phyloP scores from a whole-genome alignment of 768 basidiomycete species.

The Suillus bovinus region DNA sequence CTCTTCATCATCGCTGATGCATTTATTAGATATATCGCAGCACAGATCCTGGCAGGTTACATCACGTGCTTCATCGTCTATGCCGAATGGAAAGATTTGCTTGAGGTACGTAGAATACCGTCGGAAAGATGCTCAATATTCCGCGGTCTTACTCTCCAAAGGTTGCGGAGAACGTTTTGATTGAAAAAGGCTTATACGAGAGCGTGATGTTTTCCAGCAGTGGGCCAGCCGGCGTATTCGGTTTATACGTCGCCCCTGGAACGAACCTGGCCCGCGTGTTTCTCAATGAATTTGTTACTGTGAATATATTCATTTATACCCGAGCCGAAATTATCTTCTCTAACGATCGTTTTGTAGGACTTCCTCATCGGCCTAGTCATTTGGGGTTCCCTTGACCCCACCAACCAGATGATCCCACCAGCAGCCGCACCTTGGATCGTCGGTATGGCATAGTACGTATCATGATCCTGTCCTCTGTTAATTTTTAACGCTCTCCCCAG shows the following conservation, averaged over 20 bases:
- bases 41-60: slow-evolving; percentile 67
- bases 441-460: slow-evolving; percentile 57
- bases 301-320: slow-evolving; percentile 18
- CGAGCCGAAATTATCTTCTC: neutral
- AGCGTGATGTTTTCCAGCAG: slow-evolving; percentile 34
- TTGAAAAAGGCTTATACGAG: slow-evolving; percentile 27
- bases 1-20: slow-evolving; percentile 12
- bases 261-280: slow-evolving; percentile 34
- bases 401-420: slow-evolving; percentile 59
- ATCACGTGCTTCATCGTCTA: slow-evolving; percentile 63
- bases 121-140: slow-evolving; percentile 24
- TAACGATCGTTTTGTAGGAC: slow-evolving; percentile 29
- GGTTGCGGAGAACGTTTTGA: slow-evolving; percentile 33
- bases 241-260: slow-evolving; percentile 34
- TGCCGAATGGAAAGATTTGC: slow-evolving; percentile 56
- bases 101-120: slow-evolving; percentile 38
- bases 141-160: slow-evolving; percentile 26
- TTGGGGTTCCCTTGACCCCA: slow-evolving; percentile 56
- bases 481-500: slow-evolving; percentile 31
- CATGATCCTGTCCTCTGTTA: neutral
- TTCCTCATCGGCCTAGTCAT: slow-evolving; percentile 51
- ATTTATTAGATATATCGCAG: slow-evolving; percentile 56
- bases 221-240: slow-evolving; percentile 42
- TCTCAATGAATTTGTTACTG: slow-evolving; percentile 41
- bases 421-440: slow-evolving; percentile 51